Evolutionary conservation across 352 stramenopile genomes (phyloP).

Genomic region (Elongisporangium anandrum): DNA sequence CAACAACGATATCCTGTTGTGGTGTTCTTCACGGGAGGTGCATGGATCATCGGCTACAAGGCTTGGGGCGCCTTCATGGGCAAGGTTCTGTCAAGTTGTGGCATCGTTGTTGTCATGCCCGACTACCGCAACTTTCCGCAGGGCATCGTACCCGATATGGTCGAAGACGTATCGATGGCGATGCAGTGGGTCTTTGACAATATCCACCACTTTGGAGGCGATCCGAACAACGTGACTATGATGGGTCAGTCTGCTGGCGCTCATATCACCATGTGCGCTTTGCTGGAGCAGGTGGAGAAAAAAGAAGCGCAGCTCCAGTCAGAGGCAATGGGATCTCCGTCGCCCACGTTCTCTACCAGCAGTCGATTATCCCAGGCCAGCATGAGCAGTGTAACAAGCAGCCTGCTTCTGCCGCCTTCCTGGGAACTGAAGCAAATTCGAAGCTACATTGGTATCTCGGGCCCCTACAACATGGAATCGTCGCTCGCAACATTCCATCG

Average conservation of each 20-base stretch:
- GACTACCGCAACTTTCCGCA: slow-evolving; percentile 93
- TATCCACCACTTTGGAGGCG: slow-evolving; percentile 76
- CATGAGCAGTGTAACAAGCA: slow-evolving; percentile 24
- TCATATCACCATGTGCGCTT: slow-evolving; percentile 73
- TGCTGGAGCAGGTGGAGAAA: slow-evolving; percentile 75
- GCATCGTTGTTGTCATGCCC: slow-evolving; percentile 86
- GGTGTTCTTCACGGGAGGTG: slow-evolving; percentile 87
- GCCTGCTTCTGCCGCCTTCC: slow-evolving; percentile 30
- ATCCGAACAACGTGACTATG: slow-evolving; percentile 80
- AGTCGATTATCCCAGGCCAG: slow-evolving; percentile 25
- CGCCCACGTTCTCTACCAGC: slow-evolving; percentile 17
- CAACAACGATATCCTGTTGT: slow-evolving; percentile 65
- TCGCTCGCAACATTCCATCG: slow-evolving; percentile 76
- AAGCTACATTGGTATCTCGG: slow-evolving; percentile 85
- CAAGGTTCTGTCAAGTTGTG: slow-evolving; percentile 60
- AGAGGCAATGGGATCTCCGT: slow-evolving; percentile 14
- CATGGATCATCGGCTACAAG: slow-evolving; percentile 94
- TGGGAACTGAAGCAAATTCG: slow-evolving; percentile 66
- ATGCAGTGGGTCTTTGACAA: slow-evolving; percentile 90
- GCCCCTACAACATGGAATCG: slow-evolving; percentile 82
- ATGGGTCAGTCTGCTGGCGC: slow-evolving; percentile 88
- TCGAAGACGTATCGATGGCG: slow-evolving; percentile 77
- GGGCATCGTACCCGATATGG: slow-evolving; percentile 85
- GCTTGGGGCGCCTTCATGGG: slow-evolving; percentile 87
- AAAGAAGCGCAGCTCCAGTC: slow-evolving; percentile 11